These are phyloP conservation scores for Epichloe brachyelytri DNA, from an alignment of 2,329 filamentous ascomycete genomes.

Conservation along the genomic window DNA sequence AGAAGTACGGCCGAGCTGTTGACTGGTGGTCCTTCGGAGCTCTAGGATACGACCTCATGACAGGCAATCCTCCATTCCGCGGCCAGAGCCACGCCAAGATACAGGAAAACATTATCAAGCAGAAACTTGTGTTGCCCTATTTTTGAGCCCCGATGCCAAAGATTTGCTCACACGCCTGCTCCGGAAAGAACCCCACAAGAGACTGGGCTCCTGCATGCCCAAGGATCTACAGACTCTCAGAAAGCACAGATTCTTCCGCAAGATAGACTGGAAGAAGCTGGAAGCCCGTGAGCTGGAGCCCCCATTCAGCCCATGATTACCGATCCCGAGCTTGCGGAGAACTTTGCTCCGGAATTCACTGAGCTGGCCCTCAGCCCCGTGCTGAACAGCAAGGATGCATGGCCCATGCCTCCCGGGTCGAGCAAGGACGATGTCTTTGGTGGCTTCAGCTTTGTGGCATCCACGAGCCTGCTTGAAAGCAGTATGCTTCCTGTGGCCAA, in stretches of 20 bases:
- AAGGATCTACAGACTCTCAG: conserved; percentile 80
- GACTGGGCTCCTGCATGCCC: conserved; percentile 76
- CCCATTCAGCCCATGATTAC: conserved; percentile 91
- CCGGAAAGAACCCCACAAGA: conserved; percentile 83
- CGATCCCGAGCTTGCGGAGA: conserved; percentile 90
- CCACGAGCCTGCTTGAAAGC: conserved; percentile 42
- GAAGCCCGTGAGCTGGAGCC: conserved; percentile 71
- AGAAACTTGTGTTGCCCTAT: conserved; percentile 80
- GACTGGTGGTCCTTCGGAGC: conserved; percentile 99
- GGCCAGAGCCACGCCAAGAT: conserved; percentile 90
- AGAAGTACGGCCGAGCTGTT: conserved; percentile 84
- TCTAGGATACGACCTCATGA: conserved; percentile 83
- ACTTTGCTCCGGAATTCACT: conserved; percentile 90
- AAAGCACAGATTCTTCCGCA: conserved; percentile 90
- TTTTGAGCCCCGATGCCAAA: conserved; percentile 87
- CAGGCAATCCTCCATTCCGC: conserved; percentile 80
- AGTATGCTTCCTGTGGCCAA: conserved; percentile 24
- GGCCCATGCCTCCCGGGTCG: conserved; percentile 22
- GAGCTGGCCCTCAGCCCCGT: conserved; percentile 69
- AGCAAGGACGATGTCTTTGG: conserved; percentile 45
- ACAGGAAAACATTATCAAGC: conserved; percentile 87
- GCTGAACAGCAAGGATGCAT: conserved; percentile 30
- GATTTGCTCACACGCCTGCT: conserved; percentile 82
- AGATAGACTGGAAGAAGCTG: conserved; percentile 87
- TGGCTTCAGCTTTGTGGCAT: conserved; percentile 51